Evolutionary conservation across 2,329 filamentous ascomycete species (phyloP).

Genomic region (Trichophyton mentagrophytes): DNA sequence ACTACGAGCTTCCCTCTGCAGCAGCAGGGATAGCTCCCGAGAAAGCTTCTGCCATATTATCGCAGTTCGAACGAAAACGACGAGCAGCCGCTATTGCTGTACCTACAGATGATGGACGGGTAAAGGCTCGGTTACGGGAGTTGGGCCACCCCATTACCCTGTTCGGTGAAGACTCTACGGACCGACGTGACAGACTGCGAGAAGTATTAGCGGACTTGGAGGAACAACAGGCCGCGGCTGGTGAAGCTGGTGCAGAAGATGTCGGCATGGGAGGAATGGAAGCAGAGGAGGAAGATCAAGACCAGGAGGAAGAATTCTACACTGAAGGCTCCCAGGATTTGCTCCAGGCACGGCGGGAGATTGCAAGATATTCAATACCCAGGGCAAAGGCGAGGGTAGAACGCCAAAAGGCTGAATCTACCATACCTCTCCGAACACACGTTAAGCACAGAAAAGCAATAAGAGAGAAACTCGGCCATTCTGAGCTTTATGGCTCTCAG

Average conservation of each 20-base stretch:
- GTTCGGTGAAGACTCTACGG: constrained; percentile 78
- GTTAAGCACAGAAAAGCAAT: constrained; percentile 83
- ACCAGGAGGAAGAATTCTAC: constrained; percentile 89
- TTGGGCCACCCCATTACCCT: constrained; percentile 88
- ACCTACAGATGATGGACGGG: constrained; percentile 81
- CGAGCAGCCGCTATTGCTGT: constrained; percentile 80
- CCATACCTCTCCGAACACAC: constrained; percentile 75
- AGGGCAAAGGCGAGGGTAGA: constrained; percentile 63
- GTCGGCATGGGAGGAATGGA: constrained; percentile 41
- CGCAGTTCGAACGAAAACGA: constrained; percentile 83
- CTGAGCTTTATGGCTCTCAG: constrained; percentile 88
- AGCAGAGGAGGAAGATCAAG: constrained; percentile 49
- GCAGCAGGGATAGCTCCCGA: constrained; percentile 58
- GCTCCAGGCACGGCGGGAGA: constrained; percentile 60
- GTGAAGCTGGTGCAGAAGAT: constrained; percentile 44
- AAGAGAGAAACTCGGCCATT: constrained; percentile 67
- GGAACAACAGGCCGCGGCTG: constrained; percentile 42
- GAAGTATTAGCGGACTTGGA: constrained; percentile 63
- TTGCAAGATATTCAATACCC: constrained; percentile 73
- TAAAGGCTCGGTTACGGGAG: constrained; percentile 67
- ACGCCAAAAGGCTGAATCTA: constrained; percentile 67
- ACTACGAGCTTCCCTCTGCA: constrained; percentile 64
- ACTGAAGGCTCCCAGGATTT: constrained; percentile 66
- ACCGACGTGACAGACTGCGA: constrained; percentile 74
- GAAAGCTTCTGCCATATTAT: constrained; percentile 71